Evolutionary conservation across 2,329 filamentous ascomycete species (phyloP), one percentile per base, ranked within the genome.

Genomic region (Escovopsis sp.): DNA sequence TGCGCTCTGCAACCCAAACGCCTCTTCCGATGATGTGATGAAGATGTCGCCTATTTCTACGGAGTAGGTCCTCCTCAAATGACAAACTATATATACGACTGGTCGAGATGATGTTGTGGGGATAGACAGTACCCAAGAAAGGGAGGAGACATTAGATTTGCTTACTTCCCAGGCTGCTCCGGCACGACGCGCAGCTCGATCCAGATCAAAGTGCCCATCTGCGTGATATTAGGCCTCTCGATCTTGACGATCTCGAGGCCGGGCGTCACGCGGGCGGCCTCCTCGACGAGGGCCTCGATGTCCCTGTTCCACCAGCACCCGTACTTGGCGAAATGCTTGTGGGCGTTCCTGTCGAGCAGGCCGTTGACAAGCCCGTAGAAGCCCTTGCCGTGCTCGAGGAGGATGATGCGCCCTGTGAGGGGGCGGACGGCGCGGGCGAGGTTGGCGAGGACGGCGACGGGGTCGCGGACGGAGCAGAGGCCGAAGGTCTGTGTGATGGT

Each of bases 241-340:
- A 76, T 49, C 41, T 60, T 56, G 30, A 76, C 62, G 28, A 78
- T 55, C 49, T 75, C 66, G 34, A 79, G 55, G 2, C 71, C 70
- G 0, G 68, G 68, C 4, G 68, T 58, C 34, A 49, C 48, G 34
- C 45, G 41, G 15, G 57, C 57, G 21, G 70, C 72, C 40, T 65
- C 60, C 35, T 61, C 54, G 8, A 77, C 63, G 21, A 77, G 60
- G 25, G 47, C 54, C 45, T 68, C 65, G 39, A 79, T 66, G 47
- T 78, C 73, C 35, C 74, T 60, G 54, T 79, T 79, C 72, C 72
- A 78, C 74, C 74, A 78, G 55, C 74, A 79, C 3, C 74, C 74
- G 47, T 71, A 78, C 45, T 67, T 64, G 16, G 60, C 56, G 39
- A 74, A 76, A 46, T 78, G 74, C 16, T 56, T 54, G 13, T 55